phyloP scores from a whole-genome alignment of 306 rosid species.

The Quillaja saponaria region DNA sequence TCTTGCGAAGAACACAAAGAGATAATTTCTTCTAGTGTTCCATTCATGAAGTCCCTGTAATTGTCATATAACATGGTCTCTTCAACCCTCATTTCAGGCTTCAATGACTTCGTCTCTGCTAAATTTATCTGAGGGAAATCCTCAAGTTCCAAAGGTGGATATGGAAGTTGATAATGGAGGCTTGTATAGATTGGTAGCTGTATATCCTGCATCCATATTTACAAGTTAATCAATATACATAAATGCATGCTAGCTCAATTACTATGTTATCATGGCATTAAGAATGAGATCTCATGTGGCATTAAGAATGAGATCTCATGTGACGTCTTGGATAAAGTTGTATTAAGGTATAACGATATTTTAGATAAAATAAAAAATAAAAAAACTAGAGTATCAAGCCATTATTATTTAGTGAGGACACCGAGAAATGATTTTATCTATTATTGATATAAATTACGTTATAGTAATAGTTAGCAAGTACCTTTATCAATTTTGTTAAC shows the following conservation, averaged over 20 bases:
- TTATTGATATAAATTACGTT: no score
- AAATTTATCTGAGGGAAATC: conserved; percentile 71
- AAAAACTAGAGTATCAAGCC: no score
- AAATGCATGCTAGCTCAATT: no score
- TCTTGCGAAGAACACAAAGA: conserved; percentile 68
- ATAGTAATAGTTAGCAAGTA: no score
- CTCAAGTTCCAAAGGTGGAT: conserved; percentile 73
- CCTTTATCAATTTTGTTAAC: no score
- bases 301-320: no score
- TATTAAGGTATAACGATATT: no score
- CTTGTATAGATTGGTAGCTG: conserved; percentile 40
- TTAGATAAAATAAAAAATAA: no score
- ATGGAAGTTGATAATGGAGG: conserved; percentile 54
- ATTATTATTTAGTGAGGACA: no score
- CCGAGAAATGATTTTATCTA: conserved; percentile 17
- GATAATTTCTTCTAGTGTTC: conserved; percentile 81
- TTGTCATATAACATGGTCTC: conserved; percentile 59
- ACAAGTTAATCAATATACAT: conserved; percentile 1
- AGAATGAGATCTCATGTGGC: no score
- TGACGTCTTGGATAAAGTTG: no score
- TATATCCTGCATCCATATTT: conserved; percentile 49
- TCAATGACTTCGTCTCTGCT: conserved; percentile 49
- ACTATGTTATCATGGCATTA: no score
- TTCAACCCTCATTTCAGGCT: conserved; percentile 52
- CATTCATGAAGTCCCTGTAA: conserved; percentile 59